Evolutionary conservation across 78 protist genomes (phyloP), one percentile per base, ranked within the genome.

Genomic region (Tieghemostelium lacteum): DNA sequence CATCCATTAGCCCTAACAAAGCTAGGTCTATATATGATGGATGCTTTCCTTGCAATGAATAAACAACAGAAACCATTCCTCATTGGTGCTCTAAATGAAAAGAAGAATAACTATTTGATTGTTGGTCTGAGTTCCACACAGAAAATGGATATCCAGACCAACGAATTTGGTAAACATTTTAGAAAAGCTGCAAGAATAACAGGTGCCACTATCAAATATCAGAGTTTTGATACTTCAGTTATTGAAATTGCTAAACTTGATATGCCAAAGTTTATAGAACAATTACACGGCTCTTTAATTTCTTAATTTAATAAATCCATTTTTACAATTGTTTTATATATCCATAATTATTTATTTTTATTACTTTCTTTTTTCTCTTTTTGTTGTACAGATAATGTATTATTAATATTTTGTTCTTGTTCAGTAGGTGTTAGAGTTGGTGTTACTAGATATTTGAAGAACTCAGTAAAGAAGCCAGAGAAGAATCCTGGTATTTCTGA

Each of bases 1-100:
- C 87, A 75, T 54, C 92, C 94, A 52, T 60, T 86, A 28, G 86
- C 86, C 10, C 33, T 91, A 7, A 86, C 94, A 10, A 91, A 73
- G 57, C 39, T 91, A 5, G 94, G 86, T 50, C 20, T 67, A n/a
- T 91, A 74, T 31, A 75, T 91, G 75, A 60, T 86, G 76, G 87
- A 87, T 60, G 80, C 86, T 50, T 69, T 71, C 63, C 45, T 71
- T 71, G 54, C 91, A 52, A 62, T 86, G 75, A 86, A 74, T 54
- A 86, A 91, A 54, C 49, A 49, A 37, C 28, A 22, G 7, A 63
- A 72, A 75, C 92, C 94, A 54, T 86, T 91, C 65, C 45, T 91
- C 24, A 50, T 91, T 73, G 83, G 76, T 36, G 73, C 93, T 28
- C 52, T 91, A 50, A 70, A 86, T 67, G 78, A 57, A 52, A 60